A percentile compares a stretch with the other conserved stretches of the same genome.
Conservation (phyloP, 352 stramenopile species). For the Elongisporangium prolatum region DNA sequence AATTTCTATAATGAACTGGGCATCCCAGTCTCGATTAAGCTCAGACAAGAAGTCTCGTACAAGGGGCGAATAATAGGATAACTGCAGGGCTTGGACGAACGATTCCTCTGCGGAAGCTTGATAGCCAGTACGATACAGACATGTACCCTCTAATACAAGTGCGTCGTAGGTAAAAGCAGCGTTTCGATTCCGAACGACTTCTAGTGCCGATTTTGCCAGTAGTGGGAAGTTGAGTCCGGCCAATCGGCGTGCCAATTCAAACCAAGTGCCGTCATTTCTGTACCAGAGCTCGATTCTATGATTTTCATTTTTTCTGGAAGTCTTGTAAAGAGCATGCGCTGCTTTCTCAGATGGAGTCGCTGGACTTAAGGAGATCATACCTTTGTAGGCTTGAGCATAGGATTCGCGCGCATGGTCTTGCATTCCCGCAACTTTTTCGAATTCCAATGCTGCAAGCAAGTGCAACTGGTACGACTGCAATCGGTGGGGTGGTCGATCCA, state of each 20-base stretch:
- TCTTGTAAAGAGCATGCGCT: slow-evolving; percentile 51
- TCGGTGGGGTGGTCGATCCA: slow-evolving; percentile 47
- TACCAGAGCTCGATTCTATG: slow-evolving; percentile 54
- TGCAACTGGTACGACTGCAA: slow-evolving; percentile 50
- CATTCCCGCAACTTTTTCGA: slow-evolving; percentile 39
- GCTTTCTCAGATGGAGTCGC: slow-evolving; percentile 44
- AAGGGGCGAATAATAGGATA: slow-evolving; percentile 37
- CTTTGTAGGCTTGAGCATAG: slow-evolving; percentile 53
- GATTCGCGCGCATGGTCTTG: slow-evolving; percentile 35
- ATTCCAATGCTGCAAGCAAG: slow-evolving; percentile 46
- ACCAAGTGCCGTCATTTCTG: slow-evolving; percentile 47
- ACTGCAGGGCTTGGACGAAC: slow-evolving; percentile 29
- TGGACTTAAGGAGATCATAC: slow-evolving; percentile 40
- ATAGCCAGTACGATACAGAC: slow-evolving; percentile 32
- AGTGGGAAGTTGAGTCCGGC: slow-evolving; percentile 34
- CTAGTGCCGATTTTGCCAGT: slow-evolving; percentile 9
- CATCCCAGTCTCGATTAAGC: slow-evolving; percentile 34
- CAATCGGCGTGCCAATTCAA: slow-evolving; percentile 49
- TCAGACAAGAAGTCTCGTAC: slow-evolving; percentile 39
- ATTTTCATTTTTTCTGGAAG: slow-evolving; percentile 60
- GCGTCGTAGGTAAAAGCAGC: slow-evolving; percentile 15
- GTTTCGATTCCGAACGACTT: slow-evolving; percentile 18
- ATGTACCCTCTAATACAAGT: slow-evolving; percentile 38
- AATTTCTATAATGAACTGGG: slow-evolving; percentile 37
- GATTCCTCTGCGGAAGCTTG: slow-evolving; percentile 17